Base-by-base conservation (phyloP, 2,329 filamentous ascomycete genomes). In the Stagonosporopsis vannaccii region DNA sequence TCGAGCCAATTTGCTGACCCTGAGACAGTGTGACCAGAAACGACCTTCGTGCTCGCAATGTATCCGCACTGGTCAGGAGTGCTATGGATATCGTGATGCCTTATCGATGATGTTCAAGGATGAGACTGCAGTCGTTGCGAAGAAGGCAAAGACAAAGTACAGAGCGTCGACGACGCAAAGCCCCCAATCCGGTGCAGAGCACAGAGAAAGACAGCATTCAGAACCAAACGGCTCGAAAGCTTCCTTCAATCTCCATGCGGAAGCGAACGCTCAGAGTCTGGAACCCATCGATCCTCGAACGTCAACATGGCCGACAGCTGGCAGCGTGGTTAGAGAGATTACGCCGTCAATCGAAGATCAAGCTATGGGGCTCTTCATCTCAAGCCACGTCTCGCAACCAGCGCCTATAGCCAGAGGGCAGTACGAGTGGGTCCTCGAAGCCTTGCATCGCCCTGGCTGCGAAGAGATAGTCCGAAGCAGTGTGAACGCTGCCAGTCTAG, bases 31-130 rank as follows among this genome's bases (percentile, higher is more conserved):
- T 51, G 72, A 75, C 41, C 67, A 67, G 37, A 69, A 70, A 47
- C 65, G 69, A 22, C 72, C 70, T 26, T 69, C 70, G 11, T 75
- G 72, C 49, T 61, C 65, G 6, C 71, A 74, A 65, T 75, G 72
- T 41, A 58, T 71, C 13, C 65, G 70, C 25, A 60, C 61, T 11
- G 56, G 61, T 19, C 69, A 64, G 35, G 58, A 63, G 25, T 74
- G 72, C 44, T 57, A 69, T 56, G 72, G 72, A 8, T 75, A 75
- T 42, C 65, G 72, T 13, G 68, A 74, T 40, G 58, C 63, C 9
- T 43, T 71, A 44, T 59, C 66, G 7, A 66, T 73, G 65, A 69
- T 71, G 62, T 73, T 73, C 55, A 69, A 63, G 41, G 67, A 73
- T 35, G 69, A 71, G 53, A 71, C 62, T 54, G 61, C 63, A 12